Evolutionary conservation across 2,329 filamentous ascomycete genomes (phyloP).

Genomic region (Grosmannia serpens): DNA sequence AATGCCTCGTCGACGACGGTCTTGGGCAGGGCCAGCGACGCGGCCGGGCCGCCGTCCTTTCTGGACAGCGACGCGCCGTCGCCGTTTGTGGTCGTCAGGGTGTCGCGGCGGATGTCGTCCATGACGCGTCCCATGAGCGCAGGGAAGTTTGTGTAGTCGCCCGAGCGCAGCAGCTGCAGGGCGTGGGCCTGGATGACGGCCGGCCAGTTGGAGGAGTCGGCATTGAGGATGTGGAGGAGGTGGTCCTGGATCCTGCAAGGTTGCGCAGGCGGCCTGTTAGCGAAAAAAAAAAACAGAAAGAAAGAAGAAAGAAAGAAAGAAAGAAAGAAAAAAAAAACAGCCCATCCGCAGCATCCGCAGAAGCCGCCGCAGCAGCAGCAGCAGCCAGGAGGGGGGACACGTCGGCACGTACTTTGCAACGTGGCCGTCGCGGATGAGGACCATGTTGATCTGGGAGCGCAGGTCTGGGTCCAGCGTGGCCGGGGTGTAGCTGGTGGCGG

Average conservation of each 20-base stretch:
- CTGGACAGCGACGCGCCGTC: constrained; percentile 11
- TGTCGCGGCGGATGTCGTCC: constrained; percentile 48
- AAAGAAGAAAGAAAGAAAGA: neutral
- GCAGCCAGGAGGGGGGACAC: neutral
- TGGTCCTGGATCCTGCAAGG: constrained; percentile 48
- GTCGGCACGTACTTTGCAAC: constrained; percentile 37
- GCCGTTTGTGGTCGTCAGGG: constrained; percentile 20
- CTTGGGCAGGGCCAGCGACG: constrained; percentile 42
- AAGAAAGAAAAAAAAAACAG: too few species aligned
- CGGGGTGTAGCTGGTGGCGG: constrained; percentile 47
- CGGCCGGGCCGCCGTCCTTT: constrained; percentile 15
- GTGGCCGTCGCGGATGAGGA: constrained; percentile 47
- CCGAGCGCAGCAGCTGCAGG: constrained; percentile 46
- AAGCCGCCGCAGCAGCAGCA: too few species aligned
- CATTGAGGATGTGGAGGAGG: constrained; percentile 50
- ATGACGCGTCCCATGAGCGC: constrained; percentile 49
- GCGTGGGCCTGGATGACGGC: constrained; percentile 48
- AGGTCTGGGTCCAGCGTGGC: constrained; percentile 51
- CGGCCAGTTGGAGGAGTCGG: constrained; percentile 51
- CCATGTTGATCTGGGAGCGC: constrained; percentile 49
- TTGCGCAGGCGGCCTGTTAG: neutral
- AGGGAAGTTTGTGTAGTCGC: constrained; percentile 48
- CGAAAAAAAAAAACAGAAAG: constrained; percentile 3
- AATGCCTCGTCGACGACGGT: constrained; percentile 51
- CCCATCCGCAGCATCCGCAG: too few species aligned